phyloP scores from a whole-genome alignment of 495 filamentous ascomycete genomes.

The Amorphotheca resinae region DNA sequence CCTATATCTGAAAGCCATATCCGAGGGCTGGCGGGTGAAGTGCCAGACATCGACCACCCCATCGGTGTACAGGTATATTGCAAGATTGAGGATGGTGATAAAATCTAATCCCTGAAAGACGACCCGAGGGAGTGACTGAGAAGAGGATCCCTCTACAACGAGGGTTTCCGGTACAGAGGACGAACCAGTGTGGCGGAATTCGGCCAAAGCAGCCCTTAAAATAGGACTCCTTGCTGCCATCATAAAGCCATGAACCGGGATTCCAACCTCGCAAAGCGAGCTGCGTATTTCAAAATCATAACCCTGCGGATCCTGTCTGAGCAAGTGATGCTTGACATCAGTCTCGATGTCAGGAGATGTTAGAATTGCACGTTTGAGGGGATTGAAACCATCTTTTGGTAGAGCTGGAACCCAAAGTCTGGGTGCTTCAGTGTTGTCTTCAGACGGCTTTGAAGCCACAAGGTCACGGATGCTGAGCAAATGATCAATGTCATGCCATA shows the following conservation, averaged over 20 bases:
- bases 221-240: slow-evolving; percentile 56
- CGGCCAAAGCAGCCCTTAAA: slow-evolving; percentile 47
- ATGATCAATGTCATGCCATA: slow-evolving; percentile 64
- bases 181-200: slow-evolving; percentile 30
- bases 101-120: slow-evolving; percentile 38
- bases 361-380: slow-evolving; percentile 18
- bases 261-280: slow-evolving; percentile 42
- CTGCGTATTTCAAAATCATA: slow-evolving; percentile 32
- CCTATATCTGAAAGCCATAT: slow-evolving; percentile 55
- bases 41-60: slow-evolving; percentile 77
- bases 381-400: slow-evolving; percentile 11
- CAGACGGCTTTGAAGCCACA: slow-evolving; percentile 22
- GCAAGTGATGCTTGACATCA: slow-evolving; percentile 19
- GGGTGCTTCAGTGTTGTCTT: slow-evolving; percentile 7
- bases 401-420: slow-evolving; percentile 10
- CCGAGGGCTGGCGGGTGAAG: slow-evolving; percentile 44
- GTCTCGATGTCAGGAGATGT: slow-evolving; percentile 15
- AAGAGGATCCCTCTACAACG: not conserved
- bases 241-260: slow-evolving; percentile 79
- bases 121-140: not conserved
- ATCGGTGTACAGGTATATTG: slow-evolving; percentile 74
- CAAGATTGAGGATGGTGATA: slow-evolving; percentile 55
- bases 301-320: slow-evolving; percentile 27
- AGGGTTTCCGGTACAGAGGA: slow-evolving; percentile 11
- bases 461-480: slow-evolving; percentile 50